phyloP scores from a whole-genome alignment of 1,284 basidiomycete genomes.

The Chondrostereum purpureum region DNA sequence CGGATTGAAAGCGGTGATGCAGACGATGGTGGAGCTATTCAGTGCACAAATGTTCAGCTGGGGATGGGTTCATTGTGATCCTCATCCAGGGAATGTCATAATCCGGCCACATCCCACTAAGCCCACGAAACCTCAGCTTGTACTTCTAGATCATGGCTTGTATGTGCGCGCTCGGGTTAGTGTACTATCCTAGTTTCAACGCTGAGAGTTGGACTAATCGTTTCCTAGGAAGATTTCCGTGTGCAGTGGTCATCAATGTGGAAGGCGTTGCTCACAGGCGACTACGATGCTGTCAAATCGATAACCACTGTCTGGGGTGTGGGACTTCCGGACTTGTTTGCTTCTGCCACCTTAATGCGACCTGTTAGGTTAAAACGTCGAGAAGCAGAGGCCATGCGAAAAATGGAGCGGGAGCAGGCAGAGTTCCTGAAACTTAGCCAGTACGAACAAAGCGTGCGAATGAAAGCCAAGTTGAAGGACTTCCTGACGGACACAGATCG shows the following conservation, averaged over 20 bases:
- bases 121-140: constrained; percentile 65
- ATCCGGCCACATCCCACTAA: constrained; percentile 66
- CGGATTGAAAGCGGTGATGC: constrained; percentile 62
- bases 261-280: constrained; percentile 69
- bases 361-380: constrained; percentile 41
- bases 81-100: constrained; percentile 80
- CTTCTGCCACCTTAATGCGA: constrained; percentile 63
- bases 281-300: constrained; percentile 55
- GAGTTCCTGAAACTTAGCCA: constrained; percentile 31
- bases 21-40: constrained; percentile 78
- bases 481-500: constrained; percentile 29
- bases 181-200: no score
- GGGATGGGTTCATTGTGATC: constrained; percentile 83
- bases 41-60: constrained; percentile 82
- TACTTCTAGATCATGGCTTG: constrained; percentile 85
- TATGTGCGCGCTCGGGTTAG: constrained; percentile 67
- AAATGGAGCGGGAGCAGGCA: constrained; percentile 24
- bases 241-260: constrained; percentile 75
- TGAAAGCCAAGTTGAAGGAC: constrained; percentile 56
- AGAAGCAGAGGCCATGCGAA: constrained; percentile 17
- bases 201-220: neutral
- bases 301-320: constrained; percentile 76
- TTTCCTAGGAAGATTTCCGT: constrained; percentile 49
- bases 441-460: constrained; percentile 57
- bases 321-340: constrained; percentile 71